These are phyloP conservation scores for Aspergillus cavernicola DNA, from an alignment of 495 filamentous ascomycete genomes.

Conservation along the genomic window DNA sequence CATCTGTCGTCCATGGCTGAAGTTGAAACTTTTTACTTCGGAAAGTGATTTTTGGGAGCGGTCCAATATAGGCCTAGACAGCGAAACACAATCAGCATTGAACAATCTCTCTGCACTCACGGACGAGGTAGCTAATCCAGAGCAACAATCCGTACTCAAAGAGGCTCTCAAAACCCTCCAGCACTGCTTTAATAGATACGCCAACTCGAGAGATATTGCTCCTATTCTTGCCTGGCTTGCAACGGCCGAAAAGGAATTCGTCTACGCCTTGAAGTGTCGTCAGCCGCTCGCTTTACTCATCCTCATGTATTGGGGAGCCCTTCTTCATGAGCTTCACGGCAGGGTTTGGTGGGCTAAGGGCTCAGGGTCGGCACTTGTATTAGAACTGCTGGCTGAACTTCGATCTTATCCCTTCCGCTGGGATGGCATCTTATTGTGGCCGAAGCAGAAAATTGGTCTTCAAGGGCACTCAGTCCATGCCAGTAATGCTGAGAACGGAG, in stretches of 20 bases:
- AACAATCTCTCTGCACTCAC: constrained; percentile 24
- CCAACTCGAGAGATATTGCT: constrained; percentile 21
- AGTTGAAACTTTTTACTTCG: constrained; percentile 25
- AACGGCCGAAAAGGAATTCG: constrained; percentile 33
- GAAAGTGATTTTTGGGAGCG: constrained; percentile 19
- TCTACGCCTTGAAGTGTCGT: constrained; percentile 27
- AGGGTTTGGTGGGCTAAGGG: constrained; percentile 37
- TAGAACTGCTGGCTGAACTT: constrained; percentile 25
- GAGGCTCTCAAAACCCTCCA: constrained; percentile 28
- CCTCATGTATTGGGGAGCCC: constrained; percentile 38
- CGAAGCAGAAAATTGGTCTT: constrained; percentile 27
- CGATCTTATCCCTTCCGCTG: constrained; percentile 19
- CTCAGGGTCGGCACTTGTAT: constrained; percentile 30
- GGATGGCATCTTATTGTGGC: constrained; percentile 29
- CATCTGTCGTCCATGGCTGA: constrained; percentile 32
- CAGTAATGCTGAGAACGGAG: not conserved
- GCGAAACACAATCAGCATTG: constrained; percentile 25
- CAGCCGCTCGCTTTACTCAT: constrained; percentile 32
- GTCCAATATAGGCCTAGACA: constrained; percentile 15
- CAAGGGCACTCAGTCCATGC: constrained; percentile 11
- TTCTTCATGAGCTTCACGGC: constrained; percentile 33
- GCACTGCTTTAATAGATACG: constrained; percentile 26
- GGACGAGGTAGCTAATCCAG: constrained; percentile 22
- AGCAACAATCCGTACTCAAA: constrained; percentile 30
- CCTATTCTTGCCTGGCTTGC: constrained; percentile 37